Evolutionary conservation across 2,329 filamentous ascomycete genomes (phyloP).

Genomic region (Fusarium mundagurra): DNA sequence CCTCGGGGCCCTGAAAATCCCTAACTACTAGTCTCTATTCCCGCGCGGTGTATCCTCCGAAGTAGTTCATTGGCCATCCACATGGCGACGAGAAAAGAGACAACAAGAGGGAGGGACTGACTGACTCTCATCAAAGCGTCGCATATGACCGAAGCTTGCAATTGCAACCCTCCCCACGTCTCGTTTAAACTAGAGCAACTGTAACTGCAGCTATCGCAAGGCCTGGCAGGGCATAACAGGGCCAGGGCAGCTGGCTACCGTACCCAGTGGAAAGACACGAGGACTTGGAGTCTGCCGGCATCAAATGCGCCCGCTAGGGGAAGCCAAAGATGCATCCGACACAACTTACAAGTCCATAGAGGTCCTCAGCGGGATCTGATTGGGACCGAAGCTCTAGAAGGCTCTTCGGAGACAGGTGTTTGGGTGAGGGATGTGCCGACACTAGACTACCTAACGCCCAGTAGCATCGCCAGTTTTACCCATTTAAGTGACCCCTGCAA

Average conservation of each 20-base stretch:
- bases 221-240: neutral
- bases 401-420: constrained; percentile 12
- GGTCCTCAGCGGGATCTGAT: constrained; percentile 12
- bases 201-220: neutral
- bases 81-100: constrained; percentile 15
- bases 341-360: constrained; percentile 1
- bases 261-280: neutral
- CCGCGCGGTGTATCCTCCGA: neutral
- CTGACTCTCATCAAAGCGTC: neutral
- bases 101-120: constrained; percentile 3
- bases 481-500: neutral
- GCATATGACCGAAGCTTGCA: constrained; percentile 8
- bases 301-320: constrained; percentile 28
- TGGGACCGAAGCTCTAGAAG: neutral
- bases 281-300: neutral
- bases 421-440: constrained; percentile 23
- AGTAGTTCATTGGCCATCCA: neutral
- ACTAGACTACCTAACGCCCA: neutral
- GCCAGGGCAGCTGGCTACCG: neutral
- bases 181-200: neutral
- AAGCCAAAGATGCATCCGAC: constrained; percentile 23
- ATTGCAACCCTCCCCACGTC: neutral
- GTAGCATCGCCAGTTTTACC: neutral
- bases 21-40: constrained; percentile 2
- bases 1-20: constrained; percentile 11